These are phyloP conservation scores for Fusarium succisae DNA, from an alignment of 2,329 filamentous ascomycete genomes.

Conservation along the genomic window DNA sequence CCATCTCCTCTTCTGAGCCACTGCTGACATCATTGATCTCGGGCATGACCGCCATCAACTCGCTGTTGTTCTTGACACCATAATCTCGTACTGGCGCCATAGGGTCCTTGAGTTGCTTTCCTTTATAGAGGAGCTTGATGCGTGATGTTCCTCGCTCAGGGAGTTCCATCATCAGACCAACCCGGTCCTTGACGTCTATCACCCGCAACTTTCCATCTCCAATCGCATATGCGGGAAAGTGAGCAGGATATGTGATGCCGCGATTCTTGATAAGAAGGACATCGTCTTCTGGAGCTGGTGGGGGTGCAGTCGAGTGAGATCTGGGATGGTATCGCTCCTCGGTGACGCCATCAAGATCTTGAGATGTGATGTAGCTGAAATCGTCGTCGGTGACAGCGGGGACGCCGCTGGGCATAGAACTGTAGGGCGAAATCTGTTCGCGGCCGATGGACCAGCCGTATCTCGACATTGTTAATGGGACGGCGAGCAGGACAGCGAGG, in stretches of 20 bases:
- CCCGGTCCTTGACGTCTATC: constrained; percentile 72
- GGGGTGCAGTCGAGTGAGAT: constrained; percentile 46
- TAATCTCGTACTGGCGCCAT: constrained; percentile 67
- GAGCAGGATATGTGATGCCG: constrained; percentile 71
- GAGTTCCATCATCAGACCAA: constrained; percentile 72
- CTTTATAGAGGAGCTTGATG: constrained; percentile 79
- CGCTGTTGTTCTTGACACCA: constrained; percentile 68
- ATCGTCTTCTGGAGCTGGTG: constrained; percentile 68
- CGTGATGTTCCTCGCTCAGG: constrained; percentile 60
- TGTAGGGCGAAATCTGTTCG: constrained; percentile 62
- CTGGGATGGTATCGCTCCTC: constrained; percentile 55
- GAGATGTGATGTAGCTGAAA: constrained; percentile 84
- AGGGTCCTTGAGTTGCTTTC: constrained; percentile 73
- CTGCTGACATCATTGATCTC: constrained; percentile 51
- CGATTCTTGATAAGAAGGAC: constrained; percentile 76
- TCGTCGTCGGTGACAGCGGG: constrained; percentile 78
- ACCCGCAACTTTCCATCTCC: constrained; percentile 76
- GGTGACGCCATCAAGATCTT: constrained; percentile 67
- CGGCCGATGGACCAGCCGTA: constrained; percentile 60
- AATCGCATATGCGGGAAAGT: constrained; percentile 80
- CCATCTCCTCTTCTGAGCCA: constrained; percentile 56
- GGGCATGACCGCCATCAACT: constrained; percentile 62
- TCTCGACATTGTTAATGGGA: constrained; percentile 64
- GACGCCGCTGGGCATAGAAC: constrained; percentile 57
- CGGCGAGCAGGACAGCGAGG: constrained; percentile 58